Evolutionary conservation across 2,329 filamentous ascomycete genomes (phyloP).

Genomic region (Tympanopsis confertula): DNA sequence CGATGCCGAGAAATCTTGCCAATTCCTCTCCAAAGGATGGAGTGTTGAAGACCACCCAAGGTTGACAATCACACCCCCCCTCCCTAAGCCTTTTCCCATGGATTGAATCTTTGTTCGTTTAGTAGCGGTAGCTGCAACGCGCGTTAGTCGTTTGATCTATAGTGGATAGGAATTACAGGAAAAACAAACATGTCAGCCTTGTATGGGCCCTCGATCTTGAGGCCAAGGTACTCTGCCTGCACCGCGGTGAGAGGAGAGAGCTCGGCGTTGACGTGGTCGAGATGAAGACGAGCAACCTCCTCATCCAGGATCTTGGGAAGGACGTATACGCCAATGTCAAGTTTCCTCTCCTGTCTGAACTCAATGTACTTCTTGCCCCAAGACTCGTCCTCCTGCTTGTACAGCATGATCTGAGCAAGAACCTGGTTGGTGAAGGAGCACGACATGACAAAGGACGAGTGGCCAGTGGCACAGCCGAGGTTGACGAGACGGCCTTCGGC

Average conservation of each 20-base stretch:
- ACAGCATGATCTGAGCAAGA: conserved; percentile 96
- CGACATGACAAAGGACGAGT: conserved; percentile 99
- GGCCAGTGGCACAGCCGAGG: conserved; percentile 95
- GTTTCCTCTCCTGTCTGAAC: conserved; percentile 86
- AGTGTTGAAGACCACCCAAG: too few species aligned
- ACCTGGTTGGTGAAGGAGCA: conserved; percentile 99
- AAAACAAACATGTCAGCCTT: conserved; percentile 72
- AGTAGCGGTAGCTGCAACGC: conserved; percentile 50
- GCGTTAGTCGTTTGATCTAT: conserved; percentile 13
- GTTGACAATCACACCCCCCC: not conserved
- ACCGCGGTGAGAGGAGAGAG: conserved; percentile 72
- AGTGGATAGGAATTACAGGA: not conserved
- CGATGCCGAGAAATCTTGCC: too few species aligned
- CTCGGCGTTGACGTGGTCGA: conserved; percentile 88
- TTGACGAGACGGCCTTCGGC: conserved; percentile 98
- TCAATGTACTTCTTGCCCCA: conserved; percentile 93
- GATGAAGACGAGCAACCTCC: conserved; percentile 90
- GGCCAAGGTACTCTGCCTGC: conserved; percentile 90
- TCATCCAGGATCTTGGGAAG: conserved; percentile 98
- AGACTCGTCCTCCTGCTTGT: conserved; percentile 76
- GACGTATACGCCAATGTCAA: conserved; percentile 85
- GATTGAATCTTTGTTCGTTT: conserved; percentile 24
- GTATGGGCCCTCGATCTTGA: conserved; percentile 79
- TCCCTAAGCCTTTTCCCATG: conserved; percentile 2
- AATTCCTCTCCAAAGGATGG: too few species aligned